phyloP scores from a whole-genome alignment of 305 asterid genomes.

The Fraxinus angustifolia region DNA sequence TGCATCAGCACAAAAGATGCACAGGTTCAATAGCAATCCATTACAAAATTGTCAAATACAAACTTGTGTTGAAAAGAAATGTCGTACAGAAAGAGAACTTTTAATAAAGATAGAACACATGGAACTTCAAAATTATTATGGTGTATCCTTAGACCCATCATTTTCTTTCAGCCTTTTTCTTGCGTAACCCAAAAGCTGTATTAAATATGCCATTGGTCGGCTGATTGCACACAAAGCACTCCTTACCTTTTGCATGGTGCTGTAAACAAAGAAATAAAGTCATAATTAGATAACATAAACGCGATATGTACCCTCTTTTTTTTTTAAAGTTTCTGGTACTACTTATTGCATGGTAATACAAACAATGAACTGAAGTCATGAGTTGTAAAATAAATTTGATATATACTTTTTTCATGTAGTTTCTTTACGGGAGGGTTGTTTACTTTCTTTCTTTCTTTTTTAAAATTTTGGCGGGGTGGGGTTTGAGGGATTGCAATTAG shows the following conservation, averaged over 20 bases:
- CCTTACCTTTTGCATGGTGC: conserved; percentile 90
- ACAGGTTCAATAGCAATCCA: neutral
- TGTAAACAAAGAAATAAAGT: conserved; percentile 30
- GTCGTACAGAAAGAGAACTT: conserved; percentile 1
- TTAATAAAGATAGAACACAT: conserved; percentile 10
- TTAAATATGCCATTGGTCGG: conserved; percentile 90
- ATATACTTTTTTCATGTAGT: neutral
- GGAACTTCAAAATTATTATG: conserved; percentile 5
- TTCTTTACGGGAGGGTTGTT: neutral
- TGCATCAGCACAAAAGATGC: no score
- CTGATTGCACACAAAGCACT: conserved; percentile 96
- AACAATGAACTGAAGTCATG: neutral
- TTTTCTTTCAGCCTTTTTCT: conserved; percentile 55
- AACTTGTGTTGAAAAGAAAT: conserved; percentile 4
- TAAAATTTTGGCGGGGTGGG: neutral
- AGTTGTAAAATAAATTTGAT: neutral
- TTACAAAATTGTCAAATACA: conserved; percentile 10
- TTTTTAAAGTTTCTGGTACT: neutral
- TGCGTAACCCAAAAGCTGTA: conserved; percentile 86
- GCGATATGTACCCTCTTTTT: neutral
- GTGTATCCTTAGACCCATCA: conserved; percentile 20
- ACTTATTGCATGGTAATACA: neutral
- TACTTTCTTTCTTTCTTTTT: neutral
- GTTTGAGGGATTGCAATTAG: neutral
- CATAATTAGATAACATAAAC: conserved; percentile 6